Base-by-base conservation (phyloP, 2,329 filamentous ascomycete species). In the Stylonectria norvegica region DNA sequence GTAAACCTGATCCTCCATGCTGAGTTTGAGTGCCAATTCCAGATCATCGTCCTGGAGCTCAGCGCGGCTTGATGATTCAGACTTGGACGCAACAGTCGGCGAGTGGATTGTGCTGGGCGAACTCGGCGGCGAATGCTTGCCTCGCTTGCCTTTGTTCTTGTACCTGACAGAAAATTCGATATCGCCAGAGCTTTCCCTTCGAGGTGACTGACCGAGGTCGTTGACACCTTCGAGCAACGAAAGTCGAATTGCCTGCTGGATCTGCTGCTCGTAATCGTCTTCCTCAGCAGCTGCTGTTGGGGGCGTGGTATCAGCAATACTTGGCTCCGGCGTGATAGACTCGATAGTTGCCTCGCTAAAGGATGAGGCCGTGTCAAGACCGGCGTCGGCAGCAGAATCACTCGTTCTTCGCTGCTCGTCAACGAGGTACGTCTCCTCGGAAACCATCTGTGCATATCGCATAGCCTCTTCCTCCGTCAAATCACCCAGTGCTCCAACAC, bases 401-500 rank as follows among this genome's bases (percentile, higher is more conserved):
- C 72, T 77, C 20, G 66, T 64, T 5, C 78, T 73, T 5, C 72
- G 72, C 52, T 76, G 72, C 60, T 81, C 74, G 19, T 83, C 78
- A n/a, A 66, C 53, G 25, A 70, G 60, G 42, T 76, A 80, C 1
- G 75, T 64, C 56, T 85, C 81, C 46, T 80, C 72, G 1, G 81
- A 85, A 5, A 85, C 68, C 70, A 85, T 79, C 57, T 81, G 77
- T 0, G 79, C 81, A 51, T 85, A 85, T 22, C 68, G 71, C 15
- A 85, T 48, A 14, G 80, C 76, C 55, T 85, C 81, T 52, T 84
- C 79, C 49, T 85, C 81, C 2, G 72, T 83, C 45, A 85, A 60
- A 19, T 81, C 79, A 3, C 71, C 77, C 2, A 96, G 66, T 0
- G 63, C 62, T 22, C 89, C 88, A 3, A 93, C 80, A 5, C 93